A percentile compares a stretch with the other conserved stretches of the same genome.
phyloP scores from a whole-genome alignment of 225 moss, liverwort and hornwort genomes.

The Straminergon stramineum region DNA sequence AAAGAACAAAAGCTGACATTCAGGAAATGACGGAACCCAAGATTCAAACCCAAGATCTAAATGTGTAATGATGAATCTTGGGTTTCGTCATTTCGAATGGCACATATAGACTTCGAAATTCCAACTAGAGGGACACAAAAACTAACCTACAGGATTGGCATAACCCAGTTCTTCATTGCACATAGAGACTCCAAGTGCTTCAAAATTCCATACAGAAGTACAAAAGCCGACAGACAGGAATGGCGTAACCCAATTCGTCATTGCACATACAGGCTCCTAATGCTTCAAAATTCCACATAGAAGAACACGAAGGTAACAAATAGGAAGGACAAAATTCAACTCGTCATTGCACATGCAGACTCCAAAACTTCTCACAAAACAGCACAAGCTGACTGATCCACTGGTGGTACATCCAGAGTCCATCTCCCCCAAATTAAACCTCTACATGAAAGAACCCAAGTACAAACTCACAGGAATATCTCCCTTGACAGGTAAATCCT shows the following conservation, averaged over 20 bases:
- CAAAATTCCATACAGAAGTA: too few relatives aligned
- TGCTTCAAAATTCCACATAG: neutral
- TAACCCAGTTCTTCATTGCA: too few relatives aligned
- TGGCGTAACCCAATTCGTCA: neutral
- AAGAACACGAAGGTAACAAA: neutral
- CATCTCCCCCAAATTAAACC: neutral
- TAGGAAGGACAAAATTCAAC: neutral
- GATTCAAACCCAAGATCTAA: too few relatives aligned
- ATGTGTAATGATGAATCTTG: too few relatives aligned
- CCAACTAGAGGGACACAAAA: neutral
- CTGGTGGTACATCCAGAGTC: neutral
- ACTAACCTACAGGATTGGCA: neutral
- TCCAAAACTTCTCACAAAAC: neutral
- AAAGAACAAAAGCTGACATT: too few relatives aligned
- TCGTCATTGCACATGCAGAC: neutral
- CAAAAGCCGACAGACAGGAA: neutral
- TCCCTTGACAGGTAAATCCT: conserved; percentile 1
- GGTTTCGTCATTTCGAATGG: too few relatives aligned
- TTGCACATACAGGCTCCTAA: neutral
- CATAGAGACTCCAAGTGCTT: too few relatives aligned
- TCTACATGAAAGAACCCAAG: neutral
- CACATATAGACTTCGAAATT: too few relatives aligned
- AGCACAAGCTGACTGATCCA: neutral
- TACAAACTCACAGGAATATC: neutral
- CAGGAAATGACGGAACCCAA: neutral